phyloP scores from a whole-genome alignment of 805 yeast genomes.

The Hermanozyma aechmeae region DNA sequence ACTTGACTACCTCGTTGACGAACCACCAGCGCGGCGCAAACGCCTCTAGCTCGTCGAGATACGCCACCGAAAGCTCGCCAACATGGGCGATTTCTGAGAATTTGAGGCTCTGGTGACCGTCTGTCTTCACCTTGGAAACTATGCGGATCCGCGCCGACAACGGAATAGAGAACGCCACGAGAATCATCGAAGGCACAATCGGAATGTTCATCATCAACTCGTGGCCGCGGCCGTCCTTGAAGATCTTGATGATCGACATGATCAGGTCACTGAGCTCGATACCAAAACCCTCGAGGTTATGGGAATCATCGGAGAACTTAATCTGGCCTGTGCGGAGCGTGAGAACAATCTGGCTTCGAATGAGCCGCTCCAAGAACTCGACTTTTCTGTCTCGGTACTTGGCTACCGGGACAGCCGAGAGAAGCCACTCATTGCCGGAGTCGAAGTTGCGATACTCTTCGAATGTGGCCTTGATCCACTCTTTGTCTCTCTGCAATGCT shows the following conservation, averaged over 20 bases:
- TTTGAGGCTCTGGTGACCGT: background rate
- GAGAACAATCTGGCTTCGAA: slow-evolving; percentile 6
- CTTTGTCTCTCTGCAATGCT: slow-evolving; percentile 2
- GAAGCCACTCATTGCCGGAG: slow-evolving; percentile 2
- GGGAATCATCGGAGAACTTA: slow-evolving; percentile 4
- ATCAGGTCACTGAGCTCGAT: slow-evolving; percentile 5
- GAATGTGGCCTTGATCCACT: slow-evolving; percentile 1
- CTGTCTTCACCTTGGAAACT: slow-evolving; percentile 1
- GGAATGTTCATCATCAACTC: slow-evolving; percentile 8
- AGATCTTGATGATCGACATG: slow-evolving; percentile 3
- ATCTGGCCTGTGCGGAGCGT: slow-evolving; percentile 9
- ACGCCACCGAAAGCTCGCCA: slow-evolving; percentile 2
- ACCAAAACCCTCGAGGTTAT: slow-evolving; percentile 4
- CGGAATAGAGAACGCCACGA: slow-evolving; percentile 9
- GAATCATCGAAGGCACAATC: slow-evolving; percentile 10
- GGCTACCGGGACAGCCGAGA: slow-evolving; percentile 6
- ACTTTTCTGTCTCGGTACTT: slow-evolving; percentile 7
- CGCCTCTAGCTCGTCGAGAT: slow-evolving; percentile 4
- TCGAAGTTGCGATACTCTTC: background rate
- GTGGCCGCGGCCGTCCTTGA: slow-evolving; percentile 7
- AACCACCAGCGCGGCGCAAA: slow-evolving; percentile 11
- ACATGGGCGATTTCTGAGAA: slow-evolving; percentile 1
- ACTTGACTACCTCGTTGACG: slow-evolving; percentile 6
- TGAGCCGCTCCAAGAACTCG: slow-evolving; percentile 6
- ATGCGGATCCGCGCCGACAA: slow-evolving; percentile 5